Evolutionary conservation across 768 basidiomycete genomes (phyloP).

Genomic region (Rhodotorula babjevae): DNA sequence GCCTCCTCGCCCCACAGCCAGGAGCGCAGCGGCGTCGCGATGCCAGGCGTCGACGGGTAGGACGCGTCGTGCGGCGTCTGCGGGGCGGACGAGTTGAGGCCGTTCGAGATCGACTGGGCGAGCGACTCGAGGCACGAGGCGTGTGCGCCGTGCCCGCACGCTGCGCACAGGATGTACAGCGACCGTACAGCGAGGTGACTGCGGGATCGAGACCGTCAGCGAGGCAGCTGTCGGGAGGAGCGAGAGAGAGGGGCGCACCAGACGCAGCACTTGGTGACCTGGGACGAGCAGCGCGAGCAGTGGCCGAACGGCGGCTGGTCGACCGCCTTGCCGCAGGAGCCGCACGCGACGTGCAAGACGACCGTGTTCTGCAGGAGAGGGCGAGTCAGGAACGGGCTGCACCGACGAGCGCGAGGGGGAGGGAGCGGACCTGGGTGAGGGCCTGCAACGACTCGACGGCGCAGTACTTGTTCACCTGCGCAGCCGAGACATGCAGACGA

Average conservation of each 20-base stretch:
- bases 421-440: slow-evolving; percentile 12
- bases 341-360: slow-evolving; percentile 34
- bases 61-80: slow-evolving; percentile 26
- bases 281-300: slow-evolving; percentile 17
- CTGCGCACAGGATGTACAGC: slow-evolving; percentile 29
- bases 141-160: slow-evolving; percentile 34
- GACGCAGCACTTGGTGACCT: slow-evolving; percentile 23
- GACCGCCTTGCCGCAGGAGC: slow-evolving; percentile 28
- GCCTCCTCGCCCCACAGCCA: slow-evolving; percentile 32
- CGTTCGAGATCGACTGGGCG: neutral
- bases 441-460: slow-evolving; percentile 3
- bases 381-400: neutral
- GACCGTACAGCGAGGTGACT: slow-evolving; percentile 27
- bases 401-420: neutral
- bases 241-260: slow-evolving; percentile 7
- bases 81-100: slow-evolving; percentile 10
- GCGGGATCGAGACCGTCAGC: neutral
- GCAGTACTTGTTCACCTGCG: slow-evolving; percentile 30
- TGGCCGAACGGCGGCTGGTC: slow-evolving; percentile 20
- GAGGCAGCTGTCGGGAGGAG: neutral
- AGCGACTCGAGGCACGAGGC: slow-evolving; percentile 18
- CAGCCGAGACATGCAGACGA: slow-evolving; percentile 25
- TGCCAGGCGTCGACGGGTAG: slow-evolving; percentile 31
- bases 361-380: slow-evolving; percentile 18
- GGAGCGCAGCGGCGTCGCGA: slow-evolving; percentile 12